A percentile compares a stretch with the other conserved stretches of the same genome.
Conservation (phyloP, 2,329 filamentous ascomycete genomes). For the Fusarium decemcellulare region DNA sequence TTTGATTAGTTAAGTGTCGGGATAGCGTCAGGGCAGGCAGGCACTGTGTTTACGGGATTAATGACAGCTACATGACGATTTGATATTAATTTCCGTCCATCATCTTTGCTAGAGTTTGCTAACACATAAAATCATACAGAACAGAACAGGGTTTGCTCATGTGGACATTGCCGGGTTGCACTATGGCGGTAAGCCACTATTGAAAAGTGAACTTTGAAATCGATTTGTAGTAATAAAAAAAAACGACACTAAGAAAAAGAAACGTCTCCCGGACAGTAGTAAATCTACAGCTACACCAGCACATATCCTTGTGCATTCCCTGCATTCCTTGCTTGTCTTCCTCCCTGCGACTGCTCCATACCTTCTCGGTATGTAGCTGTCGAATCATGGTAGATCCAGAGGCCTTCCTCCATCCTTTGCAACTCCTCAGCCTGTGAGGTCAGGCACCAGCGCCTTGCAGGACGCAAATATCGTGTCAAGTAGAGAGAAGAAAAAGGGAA, state of each 20-base stretch:
- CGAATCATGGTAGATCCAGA: constrained; percentile 5
- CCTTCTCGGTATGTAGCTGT: not conserved
- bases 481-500: constrained; percentile 15
- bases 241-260: constrained; percentile 42
- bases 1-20: not conserved
- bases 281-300: constrained; percentile 44
- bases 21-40: not conserved
- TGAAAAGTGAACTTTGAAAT: constrained; percentile 32
- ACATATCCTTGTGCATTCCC: constrained; percentile 42
- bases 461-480: constrained; percentile 13
- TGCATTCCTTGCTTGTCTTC: constrained; percentile 18
- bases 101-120: not conserved
- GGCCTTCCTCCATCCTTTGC: constrained; percentile 8
- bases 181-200: not conserved
- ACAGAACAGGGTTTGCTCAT: not conserved
- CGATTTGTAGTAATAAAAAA: constrained; percentile 37
- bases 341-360: not conserved
- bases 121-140: too few relatives aligned
- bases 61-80: not conserved
- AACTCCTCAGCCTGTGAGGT: constrained; percentile 13
- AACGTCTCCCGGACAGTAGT: constrained; percentile 41
- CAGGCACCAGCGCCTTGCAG: constrained; percentile 15
- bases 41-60: not conserved
- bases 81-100: not conserved
- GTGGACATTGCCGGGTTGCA: not conserved